Evolutionary conservation across 768 basidiomycete genomes (phyloP), one percentile per base, ranked within the genome.

Genomic region (Leccinellum luteum): DNA sequence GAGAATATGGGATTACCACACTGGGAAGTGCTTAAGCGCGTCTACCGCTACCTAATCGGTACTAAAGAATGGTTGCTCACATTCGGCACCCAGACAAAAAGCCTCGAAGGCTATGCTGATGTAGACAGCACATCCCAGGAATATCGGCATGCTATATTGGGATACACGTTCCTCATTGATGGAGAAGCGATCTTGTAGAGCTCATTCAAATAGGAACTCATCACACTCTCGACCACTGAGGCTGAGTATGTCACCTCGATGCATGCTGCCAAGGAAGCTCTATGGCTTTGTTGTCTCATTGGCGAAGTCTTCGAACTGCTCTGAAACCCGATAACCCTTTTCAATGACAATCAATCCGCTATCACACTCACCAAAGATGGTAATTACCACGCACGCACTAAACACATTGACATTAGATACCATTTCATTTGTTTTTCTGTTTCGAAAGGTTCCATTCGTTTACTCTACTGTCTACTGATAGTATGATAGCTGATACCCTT

Each of bases 181-280:
- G 56, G 58, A 4, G 58, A 57, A 1, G 45, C 60, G 3, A 30
- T 68, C 1, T 66, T 65, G 6, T 77, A 77, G 78, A 66, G 60
- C 14, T 71, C 74, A 3, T 74, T 73, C 60, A 64, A 69, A 43
- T 76, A 80, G 53, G 59, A 64, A 2, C 64, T 75, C 25, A 63
- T 76, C 8, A 66, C 72, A 4, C 67, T 75, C 6, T 78, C 76
- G 2, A 75, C 69, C 1, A 71, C 73, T 6, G 72, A 78, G 56
- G 67, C 70, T 6, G 71, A 78, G 59, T 77, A 75, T 55, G 51
- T 52, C 5, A 12, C 17, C 0, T 7, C 35, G 3, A 52, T 25
- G 61, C 71, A 77, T 51, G 65, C 73, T 14, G 28, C 61, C 6
- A 70, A 74, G 48, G 71, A 76, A 49, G 51, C 52, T 2, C 38